Conservation (phyloP, 1,139 yeast species). For the Diutina siamensis region DNA sequence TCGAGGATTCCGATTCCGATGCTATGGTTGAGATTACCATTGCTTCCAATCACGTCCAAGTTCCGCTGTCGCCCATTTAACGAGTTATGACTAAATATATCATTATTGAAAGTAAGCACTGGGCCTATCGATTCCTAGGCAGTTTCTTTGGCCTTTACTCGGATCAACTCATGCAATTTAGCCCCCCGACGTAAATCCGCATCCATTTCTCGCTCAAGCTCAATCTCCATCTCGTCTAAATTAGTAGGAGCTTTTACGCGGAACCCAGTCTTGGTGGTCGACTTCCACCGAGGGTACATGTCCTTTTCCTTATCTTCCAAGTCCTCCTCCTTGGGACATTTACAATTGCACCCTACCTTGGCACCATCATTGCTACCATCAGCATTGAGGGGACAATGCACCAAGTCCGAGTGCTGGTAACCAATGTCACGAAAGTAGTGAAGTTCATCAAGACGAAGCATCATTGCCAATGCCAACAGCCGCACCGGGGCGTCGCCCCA, state of each 20-base stretch:
- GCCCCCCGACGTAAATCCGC: slow-evolving; percentile 18
- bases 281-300: background rate
- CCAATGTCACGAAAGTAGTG: slow-evolving; percentile 91
- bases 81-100: background rate
- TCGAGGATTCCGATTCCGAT: background rate
- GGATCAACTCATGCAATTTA: slow-evolving; percentile 15
- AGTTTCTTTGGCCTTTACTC: too few species aligned
- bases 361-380: slow-evolving; percentile 5
- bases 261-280: background rate
- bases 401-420: slow-evolving; percentile 64
- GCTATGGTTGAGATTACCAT: background rate
- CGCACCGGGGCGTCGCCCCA: slow-evolving; percentile 98
- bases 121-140: too few species aligned
- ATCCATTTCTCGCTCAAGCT: slow-evolving; percentile 19
- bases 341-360: slow-evolving; percentile 70
- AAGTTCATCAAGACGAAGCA: slow-evolving; percentile 51
- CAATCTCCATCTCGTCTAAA: slow-evolving; percentile 24
- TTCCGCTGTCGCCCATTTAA: background rate
- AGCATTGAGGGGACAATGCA: slow-evolving; percentile 72
- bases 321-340: slow-evolving; percentile 40
- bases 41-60: background rate
- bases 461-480: slow-evolving; percentile 69
- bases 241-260: slow-evolving; percentile 12
- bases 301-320: background rate
- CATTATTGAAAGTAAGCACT: too few species aligned